Percentiles rank a stretch among this genome's conserved stretches.
Conservation (phyloP, 108 stramenopile genomes). For the Nitzschia putrida region DNA sequence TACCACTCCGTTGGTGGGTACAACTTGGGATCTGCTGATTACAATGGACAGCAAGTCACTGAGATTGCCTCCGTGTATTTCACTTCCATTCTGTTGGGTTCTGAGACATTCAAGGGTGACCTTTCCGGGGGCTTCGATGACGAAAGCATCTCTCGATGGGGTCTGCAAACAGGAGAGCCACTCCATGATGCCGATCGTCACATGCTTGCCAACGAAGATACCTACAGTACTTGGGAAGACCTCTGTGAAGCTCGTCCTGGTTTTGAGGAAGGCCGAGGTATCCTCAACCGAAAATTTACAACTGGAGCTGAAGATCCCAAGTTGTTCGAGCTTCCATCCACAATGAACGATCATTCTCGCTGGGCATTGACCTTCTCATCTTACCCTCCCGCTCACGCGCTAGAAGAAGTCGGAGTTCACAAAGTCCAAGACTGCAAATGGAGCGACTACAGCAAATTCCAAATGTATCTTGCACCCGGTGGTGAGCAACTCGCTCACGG, state of each 20-base stretch:
- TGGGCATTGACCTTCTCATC: conserved; percentile 21
- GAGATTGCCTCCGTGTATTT: conserved; percentile 11
- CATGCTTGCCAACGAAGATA: conserved; percentile 19
- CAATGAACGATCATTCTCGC: conserved; percentile 18
- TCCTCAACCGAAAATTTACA: conserved; percentile 3
- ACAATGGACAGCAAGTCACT: conserved; percentile 7
- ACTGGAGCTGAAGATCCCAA: conserved; percentile 21
- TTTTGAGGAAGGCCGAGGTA: not conserved
- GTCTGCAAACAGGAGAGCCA: conserved; percentile 7
- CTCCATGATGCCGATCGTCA: conserved; percentile 3
- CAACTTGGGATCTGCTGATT: not conserved
- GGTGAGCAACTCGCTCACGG: conserved; percentile 18
- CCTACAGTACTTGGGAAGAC: conserved; percentile 12
- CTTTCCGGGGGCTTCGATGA: conserved; percentile 18
- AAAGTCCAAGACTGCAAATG: conserved; percentile 10
- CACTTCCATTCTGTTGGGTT: conserved; percentile 15
- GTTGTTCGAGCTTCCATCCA: conserved; percentile 5
- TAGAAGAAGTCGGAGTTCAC: conserved; percentile 5
- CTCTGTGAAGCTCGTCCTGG: conserved; percentile 12
- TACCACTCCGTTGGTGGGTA: conserved; percentile 14
- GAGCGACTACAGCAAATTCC: conserved; percentile 26
- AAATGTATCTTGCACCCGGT: conserved; percentile 19
- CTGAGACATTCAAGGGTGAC: conserved; percentile 4
- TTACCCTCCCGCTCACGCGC: conserved; percentile 9
- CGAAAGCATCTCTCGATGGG: conserved; percentile 10